Percentiles rank a stretch among this genome's conserved stretches.
phyloP scores from a whole-genome alignment of 140 eudicot genomes.

The Cichorium intybus region DNA sequence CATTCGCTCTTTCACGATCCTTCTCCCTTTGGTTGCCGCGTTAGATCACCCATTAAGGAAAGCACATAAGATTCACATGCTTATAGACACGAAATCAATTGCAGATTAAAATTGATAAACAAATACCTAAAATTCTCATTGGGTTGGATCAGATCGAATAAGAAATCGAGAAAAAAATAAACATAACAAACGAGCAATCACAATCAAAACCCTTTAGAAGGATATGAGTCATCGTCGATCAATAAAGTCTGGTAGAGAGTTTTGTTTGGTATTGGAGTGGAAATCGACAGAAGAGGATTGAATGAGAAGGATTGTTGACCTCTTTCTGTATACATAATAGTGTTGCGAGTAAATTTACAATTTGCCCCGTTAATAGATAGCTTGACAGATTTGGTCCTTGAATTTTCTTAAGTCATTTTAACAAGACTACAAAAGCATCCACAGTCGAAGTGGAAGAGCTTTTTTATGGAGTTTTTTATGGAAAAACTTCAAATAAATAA shows the following conservation, averaged over 20 bases:
- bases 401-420: neutral
- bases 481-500: too few relatives aligned
- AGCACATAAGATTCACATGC: constrained; percentile 6
- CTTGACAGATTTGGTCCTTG: neutral
- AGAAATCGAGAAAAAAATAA: neutral
- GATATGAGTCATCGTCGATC: constrained; percentile 33
- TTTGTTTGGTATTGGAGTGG: neutral
- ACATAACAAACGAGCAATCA: neutral
- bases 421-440: too few relatives aligned
- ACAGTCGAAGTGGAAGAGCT: too few relatives aligned
- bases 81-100: constrained; percentile 9
- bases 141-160: constrained; percentile 8
- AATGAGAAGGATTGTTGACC: constrained; percentile 4
- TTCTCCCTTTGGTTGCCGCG: constrained; percentile 77
- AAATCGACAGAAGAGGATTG: neutral
- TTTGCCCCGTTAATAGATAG: neutral
- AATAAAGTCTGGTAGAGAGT: neutral
- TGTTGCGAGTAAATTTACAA: neutral
- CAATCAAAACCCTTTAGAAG: constrained; percentile 15
- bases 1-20: constrained; percentile 68
- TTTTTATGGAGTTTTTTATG: too few relatives aligned
- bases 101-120: constrained; percentile 6
- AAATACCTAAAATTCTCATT: neutral
- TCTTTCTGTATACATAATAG: neutral
- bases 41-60: constrained; percentile 40